phyloP scores from a whole-genome alignment of 208 protist species.

The Porcisia hertigi region DNA sequence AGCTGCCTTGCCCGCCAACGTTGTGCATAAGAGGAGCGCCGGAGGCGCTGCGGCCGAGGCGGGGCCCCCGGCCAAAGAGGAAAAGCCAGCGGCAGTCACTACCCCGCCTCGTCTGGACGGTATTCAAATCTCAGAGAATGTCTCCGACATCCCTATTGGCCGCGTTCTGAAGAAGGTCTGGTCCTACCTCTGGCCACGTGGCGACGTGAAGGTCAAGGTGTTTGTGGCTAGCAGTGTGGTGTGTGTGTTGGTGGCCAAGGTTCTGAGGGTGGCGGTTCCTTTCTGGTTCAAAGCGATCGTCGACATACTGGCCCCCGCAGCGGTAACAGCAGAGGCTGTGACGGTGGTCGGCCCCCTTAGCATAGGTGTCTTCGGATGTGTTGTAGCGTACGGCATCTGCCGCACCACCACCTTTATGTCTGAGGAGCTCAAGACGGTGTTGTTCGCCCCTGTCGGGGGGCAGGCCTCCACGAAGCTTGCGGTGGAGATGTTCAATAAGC shows the following conservation, averaged over 20 bases:
- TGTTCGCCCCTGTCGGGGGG: constrained; percentile 90
- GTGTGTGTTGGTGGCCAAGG: constrained; percentile 82
- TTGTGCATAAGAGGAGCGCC: neutral
- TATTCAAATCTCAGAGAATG: constrained; percentile 43
- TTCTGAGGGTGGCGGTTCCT: constrained; percentile 85
- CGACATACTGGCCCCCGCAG: constrained; percentile 67
- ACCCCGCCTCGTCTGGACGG: constrained; percentile 36
- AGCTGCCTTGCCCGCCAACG: neutral
- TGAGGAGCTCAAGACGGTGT: constrained; percentile 89
- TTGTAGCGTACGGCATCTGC: constrained; percentile 86
- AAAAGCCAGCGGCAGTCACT: neutral
- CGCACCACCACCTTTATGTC: constrained; percentile 70
- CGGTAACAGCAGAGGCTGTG: constrained; percentile 34
- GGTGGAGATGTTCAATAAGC: constrained; percentile 89
- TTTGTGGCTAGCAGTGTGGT: constrained; percentile 77
- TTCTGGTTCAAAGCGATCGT: constrained; percentile 93
- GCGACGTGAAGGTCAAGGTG: constrained; percentile 55
- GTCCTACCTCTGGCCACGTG: constrained; percentile 82
- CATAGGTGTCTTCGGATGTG: constrained; percentile 80
- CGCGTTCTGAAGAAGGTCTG: constrained; percentile 78
- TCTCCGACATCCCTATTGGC: constrained; percentile 65
- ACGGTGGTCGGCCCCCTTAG: constrained; percentile 49
- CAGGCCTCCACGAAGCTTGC: constrained; percentile 82
- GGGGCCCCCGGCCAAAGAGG: neutral
- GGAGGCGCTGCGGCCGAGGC: neutral